Evolutionary conservation across 2,329 filamentous ascomycete genomes (phyloP), one percentile per base, ranked within the genome.

Genomic region (Plectosphaerella plurivora): DNA sequence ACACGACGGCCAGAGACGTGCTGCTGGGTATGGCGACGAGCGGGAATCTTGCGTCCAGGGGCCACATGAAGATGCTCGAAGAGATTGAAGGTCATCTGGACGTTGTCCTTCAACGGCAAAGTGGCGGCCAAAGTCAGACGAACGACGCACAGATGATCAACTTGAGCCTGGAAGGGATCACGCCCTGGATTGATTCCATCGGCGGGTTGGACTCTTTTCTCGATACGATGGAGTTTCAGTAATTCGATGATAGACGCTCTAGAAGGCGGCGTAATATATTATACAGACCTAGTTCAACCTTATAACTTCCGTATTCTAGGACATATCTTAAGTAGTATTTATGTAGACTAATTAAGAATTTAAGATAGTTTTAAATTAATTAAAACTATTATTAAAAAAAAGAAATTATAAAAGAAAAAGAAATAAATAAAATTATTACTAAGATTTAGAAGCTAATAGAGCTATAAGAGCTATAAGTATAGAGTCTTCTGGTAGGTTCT

Each of bases 11-110:
- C 0, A 47, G 56, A n/a, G 49, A 25, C 10, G 33, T 58, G 20
- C 51, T 58, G 2, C 41, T 33, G 6, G 53, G 54, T 10, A 58
- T 58, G 56, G 57, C 54, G 4, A 41, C 28, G 5, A 50, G 52
- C 2, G 57, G 56, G 0, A 57, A 59, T n/a, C 54, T 50, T 2
- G 50, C 56, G 9, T 51, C 54, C 1, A 57, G 54, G 2, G 53
- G 57, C 45, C 55, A 58, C 52, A 39, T 39, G 37, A 15, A 39
- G 37, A 39, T 39, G 37, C 37, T 39, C 10, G 37, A 39, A 39
- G 37, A 39, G 37, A 39, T 39, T 14, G 37, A 39, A 14, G 15
- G 37, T 14, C 37, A 39, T 18, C 14, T 39, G 37, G 37, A 39
- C 4, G 37, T 18, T 18, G 37, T 39, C 37, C 16, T 18, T 14